A percentile compares a stretch with the other conserved stretches of the same genome.
phyloP scores from a whole-genome alignment of 2,329 filamentous ascomycete species.

The Neocatenulostroma microsporum region DNA sequence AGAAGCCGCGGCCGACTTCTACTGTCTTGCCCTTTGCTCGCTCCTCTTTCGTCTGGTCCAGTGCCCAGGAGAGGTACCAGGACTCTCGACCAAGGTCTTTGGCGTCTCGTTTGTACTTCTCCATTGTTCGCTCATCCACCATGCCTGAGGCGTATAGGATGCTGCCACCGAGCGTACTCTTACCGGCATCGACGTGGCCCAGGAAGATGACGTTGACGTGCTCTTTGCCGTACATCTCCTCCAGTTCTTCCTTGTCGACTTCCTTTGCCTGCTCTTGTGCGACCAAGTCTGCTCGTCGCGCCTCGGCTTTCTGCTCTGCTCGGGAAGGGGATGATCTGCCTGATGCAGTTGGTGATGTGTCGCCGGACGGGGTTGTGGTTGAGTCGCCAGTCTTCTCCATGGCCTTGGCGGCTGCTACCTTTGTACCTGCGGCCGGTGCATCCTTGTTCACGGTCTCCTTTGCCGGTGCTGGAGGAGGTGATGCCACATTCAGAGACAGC shows the following conservation, averaged over 20 bases:
- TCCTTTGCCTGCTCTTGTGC: constrained; percentile 70
- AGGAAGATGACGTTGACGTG: constrained; percentile 95
- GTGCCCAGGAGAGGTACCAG: constrained; percentile 97
- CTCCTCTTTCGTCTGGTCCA: constrained; percentile 96
- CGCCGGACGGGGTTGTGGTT: constrained; percentile 50
- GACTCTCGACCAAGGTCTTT: constrained; percentile 95
- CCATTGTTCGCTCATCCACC: constrained; percentile 98
- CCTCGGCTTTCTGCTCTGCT: constrained; percentile 48
- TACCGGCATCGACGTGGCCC: constrained; percentile 96
- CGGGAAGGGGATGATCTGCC: constrained; percentile 65
- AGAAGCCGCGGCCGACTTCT: constrained; percentile 90
- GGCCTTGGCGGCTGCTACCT: constrained; percentile 79
- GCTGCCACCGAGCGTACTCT: constrained; percentile 89
- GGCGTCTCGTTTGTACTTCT: constrained; percentile 95
- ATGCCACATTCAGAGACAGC: constrained; percentile 53
- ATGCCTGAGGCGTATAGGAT: constrained; percentile 92
- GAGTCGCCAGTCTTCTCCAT: constrained; percentile 83
- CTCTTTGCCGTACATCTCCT: constrained; percentile 94
- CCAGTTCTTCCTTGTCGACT: constrained; percentile 75
- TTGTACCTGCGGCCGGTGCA: constrained; percentile 62
- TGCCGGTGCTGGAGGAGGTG: constrained; percentile 44
- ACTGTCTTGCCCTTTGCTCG: constrained; percentile 95
- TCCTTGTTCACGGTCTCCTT: constrained; percentile 39
- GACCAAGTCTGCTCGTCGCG: constrained; percentile 71
- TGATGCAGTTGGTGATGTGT: constrained; percentile 74